Base-by-base conservation (phyloP, 495 filamentous ascomycete genomes). In the Podospora conica region DNA sequence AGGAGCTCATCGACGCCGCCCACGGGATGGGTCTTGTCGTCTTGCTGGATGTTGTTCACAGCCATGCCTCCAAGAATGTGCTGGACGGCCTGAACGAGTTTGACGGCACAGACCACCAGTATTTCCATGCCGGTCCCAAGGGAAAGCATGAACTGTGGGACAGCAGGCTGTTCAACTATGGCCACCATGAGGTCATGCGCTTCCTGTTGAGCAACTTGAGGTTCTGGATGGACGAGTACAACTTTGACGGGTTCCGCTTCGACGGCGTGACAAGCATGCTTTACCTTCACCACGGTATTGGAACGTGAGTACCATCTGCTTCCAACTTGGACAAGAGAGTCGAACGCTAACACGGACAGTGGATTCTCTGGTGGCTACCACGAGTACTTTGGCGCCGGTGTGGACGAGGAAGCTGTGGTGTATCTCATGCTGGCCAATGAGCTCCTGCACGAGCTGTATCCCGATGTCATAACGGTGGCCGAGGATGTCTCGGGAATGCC, bases 401-500 rank as follows among this genome's bases (percentile, higher is more conserved):
- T 98, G n/a, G 95, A 98, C 66, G 91, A 97, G 68, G 94, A 97
- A 65, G 96, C 92, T 58, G 85, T 98, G 53, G 92, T 96, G 60
- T 98, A 98, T 77, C 85, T 98, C 33, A 96, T 96, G 85, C 80
- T 98, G 21, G 95, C 95, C 58, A 98, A 98, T 73, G 93, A 98
- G 76, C 88, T 98, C 90, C 86, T 98, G 28, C 95, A 98, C 75
- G 76, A 84, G 8, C 82, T 96, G 55, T 97, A 93, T 71, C 93
- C 95, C 1, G 85, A 91, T 3, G 85, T 80, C 57, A 92, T 97
- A 71, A 97, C 93, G 3, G 89, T 98, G 65, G 95, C 96, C 8
- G 95, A 98, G 74, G 95, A 98, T 73, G 95, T 98, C 27, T 97
- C 93, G 23, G 95, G 95, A 10, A 98, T 98, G 95, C 95, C 95